phyloP scores from a whole-genome alignment of 2,329 filamentous ascomycete genomes.

The Allantophomopsis lycopodina region DNA sequence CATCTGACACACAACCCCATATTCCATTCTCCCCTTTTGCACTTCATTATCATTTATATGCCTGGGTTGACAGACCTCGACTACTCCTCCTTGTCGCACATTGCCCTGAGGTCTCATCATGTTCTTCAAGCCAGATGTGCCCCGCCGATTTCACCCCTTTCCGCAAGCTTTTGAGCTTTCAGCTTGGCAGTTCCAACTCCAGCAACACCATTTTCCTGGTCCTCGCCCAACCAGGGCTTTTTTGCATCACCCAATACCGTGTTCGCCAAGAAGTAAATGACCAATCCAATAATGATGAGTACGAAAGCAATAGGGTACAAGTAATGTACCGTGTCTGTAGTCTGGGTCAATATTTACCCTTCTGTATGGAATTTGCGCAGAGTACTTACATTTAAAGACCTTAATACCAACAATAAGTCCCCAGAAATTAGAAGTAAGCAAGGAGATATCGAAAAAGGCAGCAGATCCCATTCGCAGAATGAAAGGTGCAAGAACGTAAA shows the following conservation, averaged over 20 bases:
- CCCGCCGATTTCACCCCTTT: slow-evolving; percentile 9
- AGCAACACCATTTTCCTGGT: slow-evolving; percentile 69
- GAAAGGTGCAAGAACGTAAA: slow-evolving; percentile 79
- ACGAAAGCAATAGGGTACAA: slow-evolving; percentile 95
- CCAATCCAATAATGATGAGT: slow-evolving; percentile 72
- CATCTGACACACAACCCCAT: too few species aligned
- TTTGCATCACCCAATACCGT: slow-evolving; percentile 71
- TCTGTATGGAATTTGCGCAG: too few species aligned
- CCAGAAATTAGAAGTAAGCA: slow-evolving; percentile 96
- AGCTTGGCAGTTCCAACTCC: slow-evolving; percentile 79
- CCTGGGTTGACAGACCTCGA: too few species aligned
- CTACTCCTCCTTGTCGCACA: too few species aligned
- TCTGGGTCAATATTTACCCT: too few species aligned
- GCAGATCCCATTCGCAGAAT: slow-evolving; percentile 82
- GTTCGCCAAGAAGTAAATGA: slow-evolving; percentile 78
- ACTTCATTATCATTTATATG: too few species aligned
- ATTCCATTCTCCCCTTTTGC: too few species aligned
- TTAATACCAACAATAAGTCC: slow-evolving; percentile 82
- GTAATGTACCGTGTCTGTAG: slow-evolving; percentile 53
- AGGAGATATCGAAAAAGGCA: slow-evolving; percentile 91
- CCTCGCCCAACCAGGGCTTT: slow-evolving; percentile 88
- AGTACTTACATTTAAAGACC: slow-evolving; percentile 50
- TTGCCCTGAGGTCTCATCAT: not conserved
- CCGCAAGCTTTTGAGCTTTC: slow-evolving; percentile 48
- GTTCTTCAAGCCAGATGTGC: slow-evolving; percentile 1